Evolutionary conservation across 345 rosid genomes (phyloP).

Genomic region (Melaleuca alternifolia): DNA sequence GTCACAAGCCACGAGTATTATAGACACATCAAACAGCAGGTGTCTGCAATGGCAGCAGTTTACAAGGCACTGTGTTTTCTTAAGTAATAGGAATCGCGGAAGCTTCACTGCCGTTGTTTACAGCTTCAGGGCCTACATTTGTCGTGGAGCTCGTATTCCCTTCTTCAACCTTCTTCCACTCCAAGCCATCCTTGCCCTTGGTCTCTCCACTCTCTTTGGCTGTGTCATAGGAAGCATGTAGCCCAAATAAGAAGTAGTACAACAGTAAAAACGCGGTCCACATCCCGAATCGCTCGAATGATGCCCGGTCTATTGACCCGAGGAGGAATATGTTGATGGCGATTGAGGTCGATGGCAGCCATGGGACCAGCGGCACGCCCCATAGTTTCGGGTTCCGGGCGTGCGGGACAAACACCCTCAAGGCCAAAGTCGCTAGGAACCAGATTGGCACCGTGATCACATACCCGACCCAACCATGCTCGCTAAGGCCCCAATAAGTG

Average conservation of each 20-base stretch:
- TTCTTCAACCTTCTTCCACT: not conserved
- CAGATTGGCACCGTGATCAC: slow-evolving; percentile 20
- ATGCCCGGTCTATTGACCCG: slow-evolving; percentile 22
- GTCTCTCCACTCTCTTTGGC: slow-evolving; percentile 12
- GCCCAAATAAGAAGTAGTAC: slow-evolving; percentile 27
- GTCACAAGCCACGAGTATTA: not conserved
- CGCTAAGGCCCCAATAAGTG: slow-evolving; percentile 13
- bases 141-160: not conserved
- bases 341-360: slow-evolving; percentile 31
- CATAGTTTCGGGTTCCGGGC: slow-evolving; percentile 27
- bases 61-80: not conserved
- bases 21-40: not conserved
- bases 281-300: slow-evolving; percentile 21
- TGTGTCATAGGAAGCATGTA: slow-evolving; percentile 16
- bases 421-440: slow-evolving; percentile 16
- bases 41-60: not conserved
- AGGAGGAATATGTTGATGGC: slow-evolving; percentile 29
- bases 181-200: not conserved
- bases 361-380: slow-evolving; percentile 37
- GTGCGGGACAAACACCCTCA: slow-evolving; percentile 17
- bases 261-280: slow-evolving; percentile 23
- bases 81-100: not conserved
- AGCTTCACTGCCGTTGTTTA: not conserved
- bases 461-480: slow-evolving; percentile 28
- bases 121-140: not conserved